phyloP scores from a whole-genome alignment of 139 green algal species.

The Chlamydomonas sphaeroides region DNA sequence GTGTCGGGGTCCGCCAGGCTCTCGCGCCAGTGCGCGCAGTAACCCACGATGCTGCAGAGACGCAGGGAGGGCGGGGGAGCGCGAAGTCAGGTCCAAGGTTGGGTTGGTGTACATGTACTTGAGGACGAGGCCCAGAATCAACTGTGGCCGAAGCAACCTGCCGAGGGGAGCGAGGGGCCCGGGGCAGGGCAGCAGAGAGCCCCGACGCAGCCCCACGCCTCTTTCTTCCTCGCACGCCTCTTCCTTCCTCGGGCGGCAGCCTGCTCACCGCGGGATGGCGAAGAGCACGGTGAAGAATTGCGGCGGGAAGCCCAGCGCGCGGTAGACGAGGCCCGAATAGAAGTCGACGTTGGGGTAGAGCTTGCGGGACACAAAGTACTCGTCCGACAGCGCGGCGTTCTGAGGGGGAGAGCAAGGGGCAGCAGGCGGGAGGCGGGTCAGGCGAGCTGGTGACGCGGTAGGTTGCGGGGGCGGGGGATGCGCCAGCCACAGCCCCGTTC shows the following conservation, averaged over 20 bases:
- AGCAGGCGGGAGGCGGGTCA: too few species aligned
- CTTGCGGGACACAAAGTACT: constrained; percentile 89
- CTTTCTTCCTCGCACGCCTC: too few species aligned
- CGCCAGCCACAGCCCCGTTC: too few species aligned
- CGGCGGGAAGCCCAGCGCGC: constrained; percentile 96
- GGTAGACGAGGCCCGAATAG: constrained; percentile 91
- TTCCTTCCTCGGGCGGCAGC: background rate
- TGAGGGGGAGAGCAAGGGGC: too few species aligned
- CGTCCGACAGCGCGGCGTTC: constrained; percentile 68
- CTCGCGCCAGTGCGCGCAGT: constrained; percentile 98
- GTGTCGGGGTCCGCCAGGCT: constrained; percentile 93
- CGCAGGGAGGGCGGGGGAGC: background rate
- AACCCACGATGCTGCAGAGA: constrained; percentile 81
- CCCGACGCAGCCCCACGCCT: too few species aligned
- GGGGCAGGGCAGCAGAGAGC: too few species aligned
- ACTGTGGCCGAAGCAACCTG: too few species aligned
- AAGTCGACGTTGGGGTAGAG: constrained; percentile 99
- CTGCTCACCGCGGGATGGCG: constrained; percentile 85
- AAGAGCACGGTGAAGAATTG: constrained; percentile 99
- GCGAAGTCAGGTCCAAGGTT: background rate
- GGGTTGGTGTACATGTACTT: too few species aligned
- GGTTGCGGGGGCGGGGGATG: too few species aligned
- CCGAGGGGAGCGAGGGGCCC: too few species aligned
- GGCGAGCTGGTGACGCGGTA: too few species aligned
- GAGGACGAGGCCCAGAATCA: too few species aligned